Conservation (phyloP, 2,329 filamentous ascomycete genomes). For the Ophiostoma sp. region DNA sequence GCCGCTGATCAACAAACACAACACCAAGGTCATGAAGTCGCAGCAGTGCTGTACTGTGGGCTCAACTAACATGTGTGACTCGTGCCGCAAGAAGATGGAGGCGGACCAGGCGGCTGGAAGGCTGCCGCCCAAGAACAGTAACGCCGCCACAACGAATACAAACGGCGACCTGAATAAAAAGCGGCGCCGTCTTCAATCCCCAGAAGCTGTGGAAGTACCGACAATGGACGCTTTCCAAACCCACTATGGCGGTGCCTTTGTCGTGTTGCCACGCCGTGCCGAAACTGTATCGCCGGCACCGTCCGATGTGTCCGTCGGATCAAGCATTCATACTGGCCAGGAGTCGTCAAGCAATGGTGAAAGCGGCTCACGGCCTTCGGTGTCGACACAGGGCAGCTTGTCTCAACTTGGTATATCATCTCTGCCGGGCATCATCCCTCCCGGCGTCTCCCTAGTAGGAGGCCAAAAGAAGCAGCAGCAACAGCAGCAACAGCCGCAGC, state of each 20-base stretch:
- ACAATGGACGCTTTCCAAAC: neutral
- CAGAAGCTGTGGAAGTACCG: neutral
- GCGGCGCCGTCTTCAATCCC: slow-evolving; percentile 14
- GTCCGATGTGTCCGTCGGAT: neutral
- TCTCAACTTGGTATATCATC: neutral
- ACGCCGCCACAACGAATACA: neutral
- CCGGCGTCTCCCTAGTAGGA: neutral
- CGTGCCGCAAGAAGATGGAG: slow-evolving; percentile 12
- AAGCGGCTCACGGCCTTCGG: neutral
- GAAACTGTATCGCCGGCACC: neutral
- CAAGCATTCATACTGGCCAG: neutral
- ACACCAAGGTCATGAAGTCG: neutral
- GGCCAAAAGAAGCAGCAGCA: neutral
- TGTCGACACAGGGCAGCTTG: neutral
- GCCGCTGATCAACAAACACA: slow-evolving; percentile 36
- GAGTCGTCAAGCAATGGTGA: neutral
- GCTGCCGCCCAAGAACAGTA: neutral
- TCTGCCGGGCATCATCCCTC: neutral
- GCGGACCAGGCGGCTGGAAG: neutral
- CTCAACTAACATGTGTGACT: slow-evolving; percentile 2
- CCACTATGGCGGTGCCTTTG: slow-evolving; percentile 16
- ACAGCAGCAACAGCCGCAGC: neutral
- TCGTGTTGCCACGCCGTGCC: slow-evolving; percentile 10
- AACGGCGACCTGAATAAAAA: slow-evolving; percentile 6
- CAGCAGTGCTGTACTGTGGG: slow-evolving; percentile 1